phyloP scores from a whole-genome alignment of 2,329 filamentous ascomycete species.

The Fulvia fulva region DNA sequence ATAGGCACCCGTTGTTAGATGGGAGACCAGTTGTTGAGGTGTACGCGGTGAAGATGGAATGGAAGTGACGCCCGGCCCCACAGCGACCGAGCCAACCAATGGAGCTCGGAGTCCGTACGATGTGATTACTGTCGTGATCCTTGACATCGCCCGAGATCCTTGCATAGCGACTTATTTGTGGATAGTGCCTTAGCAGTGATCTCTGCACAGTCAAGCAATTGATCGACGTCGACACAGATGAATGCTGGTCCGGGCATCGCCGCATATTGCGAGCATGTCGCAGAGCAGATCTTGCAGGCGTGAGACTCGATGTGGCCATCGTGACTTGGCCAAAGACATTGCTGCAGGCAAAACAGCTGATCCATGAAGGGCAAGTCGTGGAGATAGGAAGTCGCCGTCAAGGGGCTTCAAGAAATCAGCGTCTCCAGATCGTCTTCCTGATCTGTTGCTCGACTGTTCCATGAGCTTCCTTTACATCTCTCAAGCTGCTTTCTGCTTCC shows the following conservation, averaged over 20 bases:
- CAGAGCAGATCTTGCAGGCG: background rate
- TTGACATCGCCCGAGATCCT: background rate
- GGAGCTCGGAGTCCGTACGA: background rate
- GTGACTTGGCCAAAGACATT: too few species aligned
- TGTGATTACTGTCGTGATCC: background rate
- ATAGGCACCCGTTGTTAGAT: background rate
- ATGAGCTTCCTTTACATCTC: background rate
- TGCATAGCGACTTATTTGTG: background rate
- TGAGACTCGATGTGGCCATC: too few species aligned
- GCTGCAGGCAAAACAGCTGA: too few species aligned
- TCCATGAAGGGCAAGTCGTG: too few species aligned
- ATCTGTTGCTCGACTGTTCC: background rate
- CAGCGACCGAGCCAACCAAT: background rate
- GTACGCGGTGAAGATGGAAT: background rate
- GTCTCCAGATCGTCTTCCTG: background rate
- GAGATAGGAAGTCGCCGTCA: background rate
- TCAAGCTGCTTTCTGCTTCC: constrained; percentile 20
- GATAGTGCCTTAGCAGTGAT: too few species aligned
- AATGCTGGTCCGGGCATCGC: background rate
- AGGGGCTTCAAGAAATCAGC: too few species aligned
- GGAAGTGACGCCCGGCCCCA: background rate
- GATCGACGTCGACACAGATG: background rate
- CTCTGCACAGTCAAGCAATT: too few species aligned
- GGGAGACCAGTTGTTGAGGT: background rate
- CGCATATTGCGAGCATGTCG: background rate